Evolutionary conservation across 331 rosid species (phyloP).

Genomic region (Malus hybrid): DNA sequence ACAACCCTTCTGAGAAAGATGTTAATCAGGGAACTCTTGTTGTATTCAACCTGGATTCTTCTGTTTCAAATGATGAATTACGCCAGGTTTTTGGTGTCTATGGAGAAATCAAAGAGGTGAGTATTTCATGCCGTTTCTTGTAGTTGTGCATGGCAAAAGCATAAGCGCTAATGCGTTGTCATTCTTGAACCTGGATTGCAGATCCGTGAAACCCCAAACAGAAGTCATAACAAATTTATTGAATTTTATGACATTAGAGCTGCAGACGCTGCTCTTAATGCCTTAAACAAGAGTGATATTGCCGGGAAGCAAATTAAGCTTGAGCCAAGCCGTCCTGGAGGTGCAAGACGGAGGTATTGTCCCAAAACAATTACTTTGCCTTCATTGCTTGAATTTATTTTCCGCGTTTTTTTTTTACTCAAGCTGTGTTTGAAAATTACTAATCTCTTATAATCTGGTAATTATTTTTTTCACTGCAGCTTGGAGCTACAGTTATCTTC

Average conservation of each 20-base stretch:
- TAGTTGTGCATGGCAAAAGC: constrained; percentile 3
- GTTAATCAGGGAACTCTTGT: constrained; percentile 45
- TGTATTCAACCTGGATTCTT: constrained; percentile 44
- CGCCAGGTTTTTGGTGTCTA: constrained; percentile 36
- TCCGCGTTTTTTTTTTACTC: background rate
- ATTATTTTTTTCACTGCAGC: constrained; percentile 20
- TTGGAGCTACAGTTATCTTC: constrained; percentile 38
- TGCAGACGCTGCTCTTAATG: constrained; percentile 50
- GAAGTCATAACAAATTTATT: constrained; percentile 33
- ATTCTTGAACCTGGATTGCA: constrained; percentile 24
- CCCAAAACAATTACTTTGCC: background rate
- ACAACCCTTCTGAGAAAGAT: constrained; percentile 47
- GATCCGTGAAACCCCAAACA: constrained; percentile 44
- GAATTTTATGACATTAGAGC: constrained; percentile 58
- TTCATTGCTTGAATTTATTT: constrained; percentile 1
- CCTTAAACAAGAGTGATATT: constrained; percentile 45
- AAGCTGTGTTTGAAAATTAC: background rate
- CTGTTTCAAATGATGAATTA: constrained; percentile 47
- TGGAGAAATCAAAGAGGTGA: constrained; percentile 65
- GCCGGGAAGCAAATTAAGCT: constrained; percentile 51
- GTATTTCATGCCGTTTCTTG: background rate
- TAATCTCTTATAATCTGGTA: background rate
- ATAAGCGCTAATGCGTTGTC: constrained; percentile 12
- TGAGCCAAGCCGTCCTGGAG: constrained; percentile 41
- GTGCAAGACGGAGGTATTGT: constrained; percentile 34